Base-by-base conservation (phyloP, 2,329 filamentous ascomycete species). In the Colletotrichum sp. region DNA sequence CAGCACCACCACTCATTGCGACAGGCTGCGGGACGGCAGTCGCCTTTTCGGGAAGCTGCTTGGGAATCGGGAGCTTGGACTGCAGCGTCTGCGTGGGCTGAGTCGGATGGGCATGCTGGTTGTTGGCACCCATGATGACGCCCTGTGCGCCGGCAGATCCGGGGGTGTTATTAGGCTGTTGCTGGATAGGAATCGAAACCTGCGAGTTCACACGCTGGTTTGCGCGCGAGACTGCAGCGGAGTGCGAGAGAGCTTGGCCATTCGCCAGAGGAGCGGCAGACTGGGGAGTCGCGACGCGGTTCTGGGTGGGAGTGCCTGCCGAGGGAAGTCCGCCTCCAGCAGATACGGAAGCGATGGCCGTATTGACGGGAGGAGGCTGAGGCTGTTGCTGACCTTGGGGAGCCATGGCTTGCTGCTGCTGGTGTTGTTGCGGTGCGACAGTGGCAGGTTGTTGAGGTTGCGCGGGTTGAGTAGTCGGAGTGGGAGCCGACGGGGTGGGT, bases 41-140 rank as follows among this genome's bases (percentile, higher is more conserved):
- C 62, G 94, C 93, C 64, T 90, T 90, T 72, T 92, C 91, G 6
- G 90, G 91, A 3, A 99, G 89, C 52, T 91, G 92, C 84, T 98
- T 98, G 4, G 95, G 93, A 66, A 98, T 98, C 0, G 93, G 93
- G 88, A 97, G 94, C 83, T 95, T 96, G 62, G 87, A 84, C 59
- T 91, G 86, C 83, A 89, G 81, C 18, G 84, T 83, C 66, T 84
- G 86, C 52, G 75, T 80, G 57, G 72, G 77, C 39, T 88, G 86
- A 32, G 87, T 84, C 5, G 89, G 88, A 76, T 90, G 89, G 10
- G 87, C 87, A 77, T 90, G 89, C 6, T 86, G 81, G 73, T 90
- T 88, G 68, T 57, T 39, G 65, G 67, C 63, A 52, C 79, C 77
- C 60, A 81, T 83, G 8, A 83, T 83, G 32, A 83, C 79, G 26